Conservation (phyloP, 2,329 filamentous ascomycete species). For the Rutstroemia sp. region DNA sequence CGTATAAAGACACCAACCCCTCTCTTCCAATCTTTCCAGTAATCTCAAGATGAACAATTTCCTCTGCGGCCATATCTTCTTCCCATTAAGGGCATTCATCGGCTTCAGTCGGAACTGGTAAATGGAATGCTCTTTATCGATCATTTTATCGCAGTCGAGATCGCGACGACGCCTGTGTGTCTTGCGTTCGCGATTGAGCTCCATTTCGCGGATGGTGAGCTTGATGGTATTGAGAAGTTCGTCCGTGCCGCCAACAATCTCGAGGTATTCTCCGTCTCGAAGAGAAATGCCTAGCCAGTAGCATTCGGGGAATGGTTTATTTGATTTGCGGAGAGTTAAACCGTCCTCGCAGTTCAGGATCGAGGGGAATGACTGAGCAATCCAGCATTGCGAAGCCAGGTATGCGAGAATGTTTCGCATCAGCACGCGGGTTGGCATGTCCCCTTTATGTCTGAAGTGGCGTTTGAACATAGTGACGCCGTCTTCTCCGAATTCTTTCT, state of each 20-base stretch:
- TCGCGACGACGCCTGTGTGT: neutral
- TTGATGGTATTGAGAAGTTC: conserved; percentile 4
- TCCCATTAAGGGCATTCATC: neutral
- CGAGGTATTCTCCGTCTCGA: neutral
- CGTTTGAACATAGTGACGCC: neutral
- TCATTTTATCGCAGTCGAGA: neutral
- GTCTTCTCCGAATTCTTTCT: neutral
- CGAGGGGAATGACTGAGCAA: neutral
- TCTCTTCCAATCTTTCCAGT: conserved; percentile 5
- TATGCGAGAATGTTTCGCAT: conserved; percentile 4
- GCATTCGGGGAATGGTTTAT: neutral
- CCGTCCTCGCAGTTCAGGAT: neutral
- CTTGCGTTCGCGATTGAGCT: neutral
- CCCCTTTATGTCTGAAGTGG: neutral
- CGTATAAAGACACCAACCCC: conserved; percentile 1
- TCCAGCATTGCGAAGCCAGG: neutral
- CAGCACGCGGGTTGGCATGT: neutral
- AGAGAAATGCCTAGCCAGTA: conserved; percentile 1
- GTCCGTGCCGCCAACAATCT: neutral
- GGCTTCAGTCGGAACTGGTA: neutral
- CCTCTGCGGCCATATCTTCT: neutral
- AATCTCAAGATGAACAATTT: conserved; percentile 1
- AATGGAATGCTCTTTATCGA: neutral
- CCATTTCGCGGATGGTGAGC: conserved; percentile 3
- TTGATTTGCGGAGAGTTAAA: neutral